Conservation (phyloP, 129 eudicot genomes). For the Pittosporum tobira region DNA sequence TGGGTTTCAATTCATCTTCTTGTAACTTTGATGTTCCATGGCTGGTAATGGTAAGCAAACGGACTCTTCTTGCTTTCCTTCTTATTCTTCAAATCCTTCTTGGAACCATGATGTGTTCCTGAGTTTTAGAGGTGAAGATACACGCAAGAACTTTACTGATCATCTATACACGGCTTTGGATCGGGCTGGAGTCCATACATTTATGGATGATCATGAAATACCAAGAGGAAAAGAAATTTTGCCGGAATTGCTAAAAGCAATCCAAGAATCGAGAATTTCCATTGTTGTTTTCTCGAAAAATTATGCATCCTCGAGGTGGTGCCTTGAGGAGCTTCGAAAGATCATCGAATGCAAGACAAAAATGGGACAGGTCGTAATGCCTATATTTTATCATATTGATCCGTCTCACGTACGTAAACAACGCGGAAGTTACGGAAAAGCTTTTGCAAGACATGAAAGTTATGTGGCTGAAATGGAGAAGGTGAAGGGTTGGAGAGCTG, state of each 20-base stretch:
- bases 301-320: too few species aligned
- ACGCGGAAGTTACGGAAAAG: constrained; percentile 4
- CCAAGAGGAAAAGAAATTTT: constrained; percentile 1
- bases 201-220: constrained; percentile 3
- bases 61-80: too few species aligned
- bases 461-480: constrained; percentile 1
- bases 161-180: constrained; percentile 2
- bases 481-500: constrained; percentile 8
- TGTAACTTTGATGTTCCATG: too few species aligned
- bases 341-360: neutral
- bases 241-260: constrained; percentile 3
- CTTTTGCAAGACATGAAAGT: constrained; percentile 10
- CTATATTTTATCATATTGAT: neutral
- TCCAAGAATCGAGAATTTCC: constrained; percentile 5
- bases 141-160: neutral
- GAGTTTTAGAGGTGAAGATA: constrained; percentile 2
- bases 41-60: too few species aligned
- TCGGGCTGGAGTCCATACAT: constrained; percentile 6
- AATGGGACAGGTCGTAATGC: neutral
- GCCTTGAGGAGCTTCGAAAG: constrained; percentile 9
- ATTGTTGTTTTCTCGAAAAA: constrained; percentile 7
- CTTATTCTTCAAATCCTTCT: too few species aligned
- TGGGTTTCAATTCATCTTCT: too few species aligned
- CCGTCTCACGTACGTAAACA: neutral
- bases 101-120: constrained; percentile 1